Evolutionary conservation across 441 rosid species (phyloP), one percentile per base, ranked within the genome.

Genomic region (Flueggea neowawraea): DNA sequence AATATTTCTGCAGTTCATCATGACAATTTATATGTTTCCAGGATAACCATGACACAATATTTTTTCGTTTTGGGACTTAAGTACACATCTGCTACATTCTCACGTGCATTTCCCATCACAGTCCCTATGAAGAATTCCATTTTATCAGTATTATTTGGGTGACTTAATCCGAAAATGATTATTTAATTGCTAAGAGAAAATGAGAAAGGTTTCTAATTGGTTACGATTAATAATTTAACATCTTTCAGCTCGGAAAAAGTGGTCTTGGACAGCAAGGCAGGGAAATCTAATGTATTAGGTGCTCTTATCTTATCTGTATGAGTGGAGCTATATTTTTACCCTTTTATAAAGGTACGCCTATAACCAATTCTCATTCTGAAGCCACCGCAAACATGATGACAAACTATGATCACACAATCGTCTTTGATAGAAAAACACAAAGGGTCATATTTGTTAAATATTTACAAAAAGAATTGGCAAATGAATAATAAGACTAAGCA

Each of bases 71-170:
- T 80, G 51, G 95, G 91, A 55, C 87, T 88, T 57, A 75, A 75
- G 60, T 65, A 83, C 74, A 88, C 91, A 31, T 84, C 95, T 6
- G 81, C 84, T 33, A 71, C 86, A 36, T 79, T 85, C 61, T 60
- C 95, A 0, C 78, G 91, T 43, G 90, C 90, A 16, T 88, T 85
- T 53, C 49, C 84, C 73, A 88, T 85, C 73, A 73, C 75, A 58
- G 88, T 84, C 28, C 95, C 95, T 16, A 90, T 80, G 10, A 62
- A 70, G 76, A 88, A 91, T 8, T 85, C 82, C 74, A 13, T 84
- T 45, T 68, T 85, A 72, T 84, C 95, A 56, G 28, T 85, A 49
- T 74, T 80, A 33, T 80, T 88, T 15, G 69, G 91, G 95, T 85
- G 82, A 31, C 16, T 43, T 58, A 31, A 48, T 16, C 53, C 50